Base-by-base conservation (phyloP, 1,139 yeast species). In the Nematodospora anomalae region DNA sequence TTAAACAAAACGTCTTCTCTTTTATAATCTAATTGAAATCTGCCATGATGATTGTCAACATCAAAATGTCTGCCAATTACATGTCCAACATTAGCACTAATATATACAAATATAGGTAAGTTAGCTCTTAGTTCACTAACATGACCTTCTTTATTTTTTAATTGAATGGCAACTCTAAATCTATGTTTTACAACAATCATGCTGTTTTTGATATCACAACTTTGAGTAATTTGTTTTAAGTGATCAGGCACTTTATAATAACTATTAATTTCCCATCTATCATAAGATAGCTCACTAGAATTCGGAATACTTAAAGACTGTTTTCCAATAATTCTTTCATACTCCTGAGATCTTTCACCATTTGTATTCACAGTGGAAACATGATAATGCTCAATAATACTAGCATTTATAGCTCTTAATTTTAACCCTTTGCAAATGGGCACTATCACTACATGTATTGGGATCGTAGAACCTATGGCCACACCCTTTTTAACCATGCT, bases 81-180 rank as follows among this genome's bases (percentile, higher is more conserved):
- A 26, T 64, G 64, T 4, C 80, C 80, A 15, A 57, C 41, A 33
- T 67, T 67, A 3, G 84, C 76, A 35, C 81, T 76, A 6, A 80
- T 64, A 51, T 79, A 83, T 6, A 83, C 55, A 26, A 64, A 67
- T 2, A 83, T 65, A 0, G 90, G 89, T 33, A 83, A 58, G 30
- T 83, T 79, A 3, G 89, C 86, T 31, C 87, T 62, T 21, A 83
- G 59, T 57, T 83, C 90, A 41, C 85, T 79, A 5, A 75, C 66
- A 51, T 80, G 85, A 2, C 87, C 86, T 43, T 74, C 79, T 2
- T 76, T 65, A 51, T 82, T 83, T 20, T 72, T 63, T 30, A 83
- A 56, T 37, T 75, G 76, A 16, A 83, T 71, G 3, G 70, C 69
- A 14, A 82, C 60, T 41, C 82, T 72, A 30, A 83, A 52, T 47